phyloP scores from a whole-genome alignment of 225 moss, liverwort and hornwort species.

The Pseudisothecium myosuroides region DNA sequence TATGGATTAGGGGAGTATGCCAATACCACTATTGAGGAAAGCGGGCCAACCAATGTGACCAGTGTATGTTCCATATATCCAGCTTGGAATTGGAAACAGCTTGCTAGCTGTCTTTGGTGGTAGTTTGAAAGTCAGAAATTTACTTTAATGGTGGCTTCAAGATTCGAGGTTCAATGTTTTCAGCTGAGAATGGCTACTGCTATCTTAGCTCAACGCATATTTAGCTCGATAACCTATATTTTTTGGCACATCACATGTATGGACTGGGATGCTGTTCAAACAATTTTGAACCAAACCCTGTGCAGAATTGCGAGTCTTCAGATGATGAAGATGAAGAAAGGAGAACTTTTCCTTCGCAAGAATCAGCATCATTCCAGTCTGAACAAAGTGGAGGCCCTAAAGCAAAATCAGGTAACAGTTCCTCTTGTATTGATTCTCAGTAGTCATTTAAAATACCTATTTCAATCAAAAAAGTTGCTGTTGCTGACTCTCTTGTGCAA shows the following conservation, averaged over 20 bases:
- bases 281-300: neutral
- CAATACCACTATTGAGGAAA: constrained; percentile 28
- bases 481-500: neutral
- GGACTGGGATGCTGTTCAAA: neutral
- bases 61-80: constrained; percentile 10
- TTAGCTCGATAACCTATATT: neutral
- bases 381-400: constrained; percentile 29
- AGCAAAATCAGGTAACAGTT: constrained; percentile 33
- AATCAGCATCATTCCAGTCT: constrained; percentile 28
- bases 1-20: constrained; percentile 54
- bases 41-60: constrained; percentile 4
- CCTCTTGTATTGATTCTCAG: neutral
- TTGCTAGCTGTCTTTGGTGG: neutral
- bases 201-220: neutral
- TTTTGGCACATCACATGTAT: neutral
- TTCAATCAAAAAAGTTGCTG: neutral
- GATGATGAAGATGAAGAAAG: constrained; percentile 57
- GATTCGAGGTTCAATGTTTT: neutral
- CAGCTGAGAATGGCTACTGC: neutral
- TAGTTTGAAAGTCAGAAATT: neutral
- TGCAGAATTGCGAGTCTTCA: constrained; percentile 66
- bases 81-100: neutral
- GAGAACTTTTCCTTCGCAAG: constrained; percentile 18
- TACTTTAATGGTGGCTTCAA: neutral
- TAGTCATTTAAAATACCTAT: neutral